A percentile compares a stretch with the other conserved stretches of the same genome.
Conservation (phyloP, 371 early-diverging fungal species). For the Choanephora cucurbitarum region DNA sequence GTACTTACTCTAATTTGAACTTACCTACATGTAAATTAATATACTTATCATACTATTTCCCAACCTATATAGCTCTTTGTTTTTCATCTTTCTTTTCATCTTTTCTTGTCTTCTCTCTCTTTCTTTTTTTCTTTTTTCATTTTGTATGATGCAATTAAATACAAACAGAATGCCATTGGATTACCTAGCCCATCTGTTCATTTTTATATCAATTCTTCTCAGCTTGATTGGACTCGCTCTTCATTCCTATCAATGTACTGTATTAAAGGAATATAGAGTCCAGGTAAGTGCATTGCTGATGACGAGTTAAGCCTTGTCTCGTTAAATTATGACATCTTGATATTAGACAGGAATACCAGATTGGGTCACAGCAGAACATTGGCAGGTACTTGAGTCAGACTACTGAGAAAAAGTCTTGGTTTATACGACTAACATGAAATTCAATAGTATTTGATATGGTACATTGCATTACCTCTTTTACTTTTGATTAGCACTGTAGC, state of each 20-base stretch:
- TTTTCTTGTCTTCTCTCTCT: background rate
- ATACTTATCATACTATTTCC: background rate
- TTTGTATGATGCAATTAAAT: background rate
- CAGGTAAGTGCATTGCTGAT: conserved; percentile 18
- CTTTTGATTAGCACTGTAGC: conserved; percentile 22
- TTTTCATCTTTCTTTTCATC: background rate
- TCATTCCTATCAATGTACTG: conserved; percentile 32
- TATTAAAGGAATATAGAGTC: conserved; percentile 27
- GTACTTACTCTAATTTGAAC: too few species aligned
- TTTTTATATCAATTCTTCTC: conserved; percentile 12
- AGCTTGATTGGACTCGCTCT: conserved; percentile 25
- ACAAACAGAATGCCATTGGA: conserved; percentile 10
- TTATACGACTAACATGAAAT: too few species aligned
- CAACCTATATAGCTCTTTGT: conserved; percentile 4
- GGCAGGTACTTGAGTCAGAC: conserved; percentile 31
- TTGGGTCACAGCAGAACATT: conserved; percentile 40
- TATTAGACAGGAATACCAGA: conserved; percentile 32
- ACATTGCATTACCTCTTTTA: conserved; percentile 30
- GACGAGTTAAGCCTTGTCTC: background rate
- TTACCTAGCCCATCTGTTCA: conserved; percentile 4
- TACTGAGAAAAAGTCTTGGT: background rate
- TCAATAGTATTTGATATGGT: conserved; percentile 38
- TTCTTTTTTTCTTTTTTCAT: background rate
- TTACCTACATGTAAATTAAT: too few species aligned
- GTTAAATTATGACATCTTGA: background rate